Evolutionary conservation across 2,329 filamentous ascomycete species (phyloP), one percentile per base, ranked within the genome.

Genomic region (Parastagonospora nodorum): DNA sequence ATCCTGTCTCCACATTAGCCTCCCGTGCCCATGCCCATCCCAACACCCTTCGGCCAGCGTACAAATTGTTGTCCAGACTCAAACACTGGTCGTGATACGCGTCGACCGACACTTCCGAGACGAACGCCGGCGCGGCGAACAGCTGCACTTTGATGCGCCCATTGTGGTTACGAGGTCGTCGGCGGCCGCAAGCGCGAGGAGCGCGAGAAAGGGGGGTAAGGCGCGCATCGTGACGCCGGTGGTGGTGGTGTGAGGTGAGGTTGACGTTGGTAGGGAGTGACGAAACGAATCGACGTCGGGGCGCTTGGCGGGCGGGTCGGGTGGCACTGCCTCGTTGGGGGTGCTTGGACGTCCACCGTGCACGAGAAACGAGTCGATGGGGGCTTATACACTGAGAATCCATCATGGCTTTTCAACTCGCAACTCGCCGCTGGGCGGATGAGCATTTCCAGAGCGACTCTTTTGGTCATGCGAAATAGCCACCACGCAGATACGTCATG

Each of bases 21-120:
- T 8, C 4, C n/a, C n/a, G n/a, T 11, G 8, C 27, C 12, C 9
- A n/a, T 16, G 6, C 36, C 12, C 12, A 7, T 6, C 11, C 19
- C 19, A 11, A 14, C 14, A 5, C 2, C n/a, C 4, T 12, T 8
- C 29, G 12, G 8, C 10, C 10, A 16, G 55, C 62, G 8, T 48
- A 72, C 69, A 73, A 40, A 46, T 71, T 73, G 42, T 72, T 72
- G 24, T 66, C 62, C 29, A 73, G 56, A 45, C 61, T 63, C 7
- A 68, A 42, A 48, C 69, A 73, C 37, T 58, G 55, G 40, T 64
- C 55, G 38, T 68, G 66, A 31, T 59, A 57, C 40, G 66, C 63
- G 42, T 73, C 69, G 9, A 73, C 64, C 2, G 60, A 64, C 0
- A 71, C 67, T 40, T 70, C 68, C 14, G 58, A 60, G 28, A 65